Percentiles rank a stretch among this genome's conserved stretches.
Conservation (phyloP, 2,329 filamentous ascomycete genomes). For the Orbilia blumenaviensis region DNA sequence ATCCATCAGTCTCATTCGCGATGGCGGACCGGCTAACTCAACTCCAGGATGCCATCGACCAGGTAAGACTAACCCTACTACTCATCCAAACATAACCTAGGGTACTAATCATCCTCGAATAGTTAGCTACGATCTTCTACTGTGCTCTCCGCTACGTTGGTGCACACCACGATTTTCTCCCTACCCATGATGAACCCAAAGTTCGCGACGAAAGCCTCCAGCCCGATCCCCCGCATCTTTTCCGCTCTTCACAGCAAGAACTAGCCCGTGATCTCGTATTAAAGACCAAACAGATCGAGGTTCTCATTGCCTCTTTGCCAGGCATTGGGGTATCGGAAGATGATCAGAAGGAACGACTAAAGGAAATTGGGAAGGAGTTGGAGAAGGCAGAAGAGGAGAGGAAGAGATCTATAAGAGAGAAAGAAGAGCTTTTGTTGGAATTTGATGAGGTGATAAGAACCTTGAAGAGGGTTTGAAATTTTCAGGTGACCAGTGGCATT, state of each 20-base stretch:
- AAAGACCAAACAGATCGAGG: slow-evolving; percentile 84
- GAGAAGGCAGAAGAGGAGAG: slow-evolving; percentile 71
- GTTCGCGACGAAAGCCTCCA: slow-evolving; percentile 55
- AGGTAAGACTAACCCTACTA: slow-evolving; percentile 65
- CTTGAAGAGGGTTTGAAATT: slow-evolving; percentile 67
- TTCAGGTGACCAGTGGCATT: neutral
- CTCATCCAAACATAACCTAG: neutral
- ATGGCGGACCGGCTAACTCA: slow-evolving; percentile 84
- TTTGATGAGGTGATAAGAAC: slow-evolving; percentile 71
- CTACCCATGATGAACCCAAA: slow-evolving; percentile 65
- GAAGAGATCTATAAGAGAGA: slow-evolving; percentile 71
- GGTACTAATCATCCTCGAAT: slow-evolving; percentile 16
- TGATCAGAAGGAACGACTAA: slow-evolving; percentile 75
- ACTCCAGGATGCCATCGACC: slow-evolving; percentile 83
- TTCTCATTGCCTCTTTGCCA: slow-evolving; percentile 76
- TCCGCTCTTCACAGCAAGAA: slow-evolving; percentile 74
- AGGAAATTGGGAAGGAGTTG: slow-evolving; percentile 72
- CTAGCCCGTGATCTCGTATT: slow-evolving; percentile 78
- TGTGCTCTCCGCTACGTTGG: slow-evolving; percentile 74
- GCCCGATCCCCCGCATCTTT: slow-evolving; percentile 59
- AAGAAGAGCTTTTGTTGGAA: slow-evolving; percentile 69
- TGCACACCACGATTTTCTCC: slow-evolving; percentile 73
- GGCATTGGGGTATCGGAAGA: slow-evolving; percentile 80
- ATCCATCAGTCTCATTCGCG: slow-evolving; percentile 29
- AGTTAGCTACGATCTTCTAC: slow-evolving; percentile 76